Base-by-base conservation (phyloP, 129 eudicot species). In the Saussurea involucrata region DNA sequence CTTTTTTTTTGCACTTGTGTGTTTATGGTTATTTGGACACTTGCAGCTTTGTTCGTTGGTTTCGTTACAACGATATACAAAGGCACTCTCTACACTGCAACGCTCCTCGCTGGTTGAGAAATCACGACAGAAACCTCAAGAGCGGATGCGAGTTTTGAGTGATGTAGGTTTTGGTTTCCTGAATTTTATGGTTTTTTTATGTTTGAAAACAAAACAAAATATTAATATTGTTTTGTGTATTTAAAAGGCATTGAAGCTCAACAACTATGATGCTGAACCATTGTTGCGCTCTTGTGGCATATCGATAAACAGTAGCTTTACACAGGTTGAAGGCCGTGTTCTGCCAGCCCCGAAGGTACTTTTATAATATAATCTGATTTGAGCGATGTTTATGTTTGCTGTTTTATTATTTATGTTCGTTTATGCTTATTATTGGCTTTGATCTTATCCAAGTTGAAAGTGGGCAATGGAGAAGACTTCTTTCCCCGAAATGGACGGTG, bases 91-190 rank as follows among this genome's bases (percentile, higher is more conserved):
- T 31, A 83, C 77, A 4, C 80, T 83, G 63, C 98, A 93, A 73
- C 57, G 98, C 46, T 66, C 96, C 6, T 85, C 88, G 1, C 69
- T 93, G 69, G 97, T 88, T 32, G 95, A 93, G 79, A 90, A 90
- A 80, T 93, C 98, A 17, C 83, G 98, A 18, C 95, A 90, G 63
- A 93, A 93, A 71, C 98, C 98, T 7, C 86, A 83, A 70, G 97
- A 93, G 73, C 77, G 89, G 63, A 95, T 89, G 88, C 75, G 79
- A 6, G 87, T 85, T 27, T 83, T 95, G 77, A 81, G 78, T 2
- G 87, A 89, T 55, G 98, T 95, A 73, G 63, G 91, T 72, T 27
- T 5, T 20, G 0, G 24, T 33, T 57, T 71, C 15, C 10, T 72
- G 36, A 25, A 63, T 61, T 34, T 12, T 24, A 18, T 8, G 8